Evolutionary conservation across 2,329 filamentous ascomycete genomes (phyloP).

Genomic region (Lasiodiplodia sp.): DNA sequence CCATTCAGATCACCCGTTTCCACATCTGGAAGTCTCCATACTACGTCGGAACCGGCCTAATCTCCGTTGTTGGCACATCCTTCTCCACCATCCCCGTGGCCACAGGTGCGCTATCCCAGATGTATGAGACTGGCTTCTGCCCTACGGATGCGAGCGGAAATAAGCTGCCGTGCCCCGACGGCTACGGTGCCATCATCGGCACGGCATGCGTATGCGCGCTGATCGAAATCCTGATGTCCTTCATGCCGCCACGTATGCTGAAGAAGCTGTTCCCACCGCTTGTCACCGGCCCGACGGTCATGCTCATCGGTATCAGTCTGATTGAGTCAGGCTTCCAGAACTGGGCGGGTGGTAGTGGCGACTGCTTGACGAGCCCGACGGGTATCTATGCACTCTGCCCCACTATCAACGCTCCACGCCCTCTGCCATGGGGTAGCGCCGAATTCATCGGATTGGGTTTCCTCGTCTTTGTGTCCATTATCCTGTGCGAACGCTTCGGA

Average conservation of each 20-base stretch:
- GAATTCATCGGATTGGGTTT: conserved; percentile 83
- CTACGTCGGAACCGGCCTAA: conserved; percentile 70
- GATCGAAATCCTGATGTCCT: conserved; percentile 76
- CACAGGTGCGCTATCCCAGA: conserved; percentile 74
- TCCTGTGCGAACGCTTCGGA: conserved; percentile 81
- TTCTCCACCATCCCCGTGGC: conserved; percentile 80
- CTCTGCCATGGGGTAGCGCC: conserved; percentile 77
- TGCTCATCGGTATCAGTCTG: conserved; percentile 76
- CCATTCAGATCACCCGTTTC: conserved; percentile 79
- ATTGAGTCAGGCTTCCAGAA: conserved; percentile 75
- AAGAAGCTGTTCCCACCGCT: conserved; percentile 81
- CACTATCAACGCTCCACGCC: conserved; percentile 69
- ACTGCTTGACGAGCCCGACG: conserved; percentile 55
- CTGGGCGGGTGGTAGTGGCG: conserved; percentile 79
- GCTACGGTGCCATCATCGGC: conserved; percentile 77
- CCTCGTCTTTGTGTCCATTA: conserved; percentile 79
- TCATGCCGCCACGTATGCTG: conserved; percentile 72
- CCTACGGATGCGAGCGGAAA: conserved; percentile 66
- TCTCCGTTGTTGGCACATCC: conserved; percentile 80
- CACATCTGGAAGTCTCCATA: conserved; percentile 76
- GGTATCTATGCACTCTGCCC: conserved; percentile 68
- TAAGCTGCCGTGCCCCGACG: conserved; percentile 75
- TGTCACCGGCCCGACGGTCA: conserved; percentile 72
- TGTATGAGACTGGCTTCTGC: conserved; percentile 78
- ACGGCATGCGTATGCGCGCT: conserved; percentile 60